Base-by-base conservation (phyloP, 2,329 filamentous ascomycete genomes). In the Dendryphion nanum region DNA sequence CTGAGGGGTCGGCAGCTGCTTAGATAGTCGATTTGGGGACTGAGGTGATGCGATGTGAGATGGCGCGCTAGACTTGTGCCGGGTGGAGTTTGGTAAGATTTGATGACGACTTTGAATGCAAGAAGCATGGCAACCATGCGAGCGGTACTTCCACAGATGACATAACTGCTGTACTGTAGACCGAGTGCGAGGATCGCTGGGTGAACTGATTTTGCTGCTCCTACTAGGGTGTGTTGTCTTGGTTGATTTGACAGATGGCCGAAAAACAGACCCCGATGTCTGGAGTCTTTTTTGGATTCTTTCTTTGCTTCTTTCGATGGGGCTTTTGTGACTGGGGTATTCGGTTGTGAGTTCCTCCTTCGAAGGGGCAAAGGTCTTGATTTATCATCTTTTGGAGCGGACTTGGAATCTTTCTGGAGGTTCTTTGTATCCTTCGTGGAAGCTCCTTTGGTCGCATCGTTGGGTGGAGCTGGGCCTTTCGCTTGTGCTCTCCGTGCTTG, bases 1-100 rank as follows among this genome's bases (percentile, higher is more conserved):
- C 88, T 94, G 69, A 98, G 86, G 21, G 93, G 90, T n/a, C 93
- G 83, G 60, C 90, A 96, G 51, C 89, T 89, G 43, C 88, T 87
- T 44, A 98, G 78, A 61, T 94, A 96, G 49, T 94, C 89, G 59
- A 98, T 96, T 68, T 98, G 93, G 24, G 90, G 88, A 57, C 89
- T 93, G 42, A 98, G 81, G 48, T 89, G 83, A 66, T 97, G 89
- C 8, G 87, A 86, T 20, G 89, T 93, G 55, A 98, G 83, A 71
- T 98, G 90, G 21, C 93, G 84, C 15, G 89, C 86, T 29, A 98
- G 79, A 28, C 89, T 90, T 41, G 84, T 89, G 28, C 86, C 85
- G 18, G 82, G 75, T 4, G 93, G 93, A 1, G 91, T 97, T 32
- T 82, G 86, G 67, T 98, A 98, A n/a, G 87, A 83, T 57, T 88